phyloP scores from a whole-genome alignment of 495 filamentous ascomycete genomes.

The Daldinia grandis region DNA sequence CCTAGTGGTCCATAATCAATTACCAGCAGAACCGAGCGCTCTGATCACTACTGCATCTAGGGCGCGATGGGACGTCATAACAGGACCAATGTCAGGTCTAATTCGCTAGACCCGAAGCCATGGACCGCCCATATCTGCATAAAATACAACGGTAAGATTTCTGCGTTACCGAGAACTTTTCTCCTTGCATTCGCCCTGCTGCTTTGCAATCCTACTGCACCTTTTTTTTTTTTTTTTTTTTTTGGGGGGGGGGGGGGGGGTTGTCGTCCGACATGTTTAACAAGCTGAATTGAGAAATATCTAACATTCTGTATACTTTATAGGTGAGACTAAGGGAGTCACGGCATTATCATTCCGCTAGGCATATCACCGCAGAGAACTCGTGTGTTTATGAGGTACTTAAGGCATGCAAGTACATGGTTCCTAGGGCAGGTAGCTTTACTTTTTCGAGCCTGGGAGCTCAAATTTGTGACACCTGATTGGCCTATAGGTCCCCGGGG shows the following conservation, averaged over 20 bases:
- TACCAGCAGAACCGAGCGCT: constrained; percentile 24
- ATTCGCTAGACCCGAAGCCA: constrained; percentile 28
- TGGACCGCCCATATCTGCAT: constrained; percentile 7
- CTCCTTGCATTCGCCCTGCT: background rate
- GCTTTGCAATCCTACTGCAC: background rate
- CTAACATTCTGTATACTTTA: too few relatives aligned
- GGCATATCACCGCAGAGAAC: background rate
- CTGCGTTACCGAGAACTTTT: constrained; percentile 7
- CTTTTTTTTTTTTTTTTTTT: too few relatives aligned
- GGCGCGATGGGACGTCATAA: background rate
- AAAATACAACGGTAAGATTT: constrained; percentile 27
- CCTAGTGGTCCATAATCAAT: background rate
- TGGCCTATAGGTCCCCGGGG: constrained; percentile 1
- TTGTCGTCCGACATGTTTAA: background rate
- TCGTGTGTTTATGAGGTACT: background rate
- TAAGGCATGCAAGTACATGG: constrained; percentile 6
- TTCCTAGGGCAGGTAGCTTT: constrained; percentile 8
- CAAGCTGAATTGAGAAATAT: too few relatives aligned
- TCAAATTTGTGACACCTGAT: constrained; percentile 5
- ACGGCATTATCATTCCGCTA: background rate
- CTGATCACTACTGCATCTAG: constrained; percentile 25
- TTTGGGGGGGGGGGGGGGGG: too few relatives aligned
- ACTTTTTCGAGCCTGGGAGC: constrained; percentile 24
- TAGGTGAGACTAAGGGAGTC: background rate
- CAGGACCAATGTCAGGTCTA: background rate